Percentiles rank a stretch among this genome's conserved stretches.
phyloP scores from a whole-genome alignment of 805 yeast genomes.

The Suhomyces tanzawaensis region DNA sequence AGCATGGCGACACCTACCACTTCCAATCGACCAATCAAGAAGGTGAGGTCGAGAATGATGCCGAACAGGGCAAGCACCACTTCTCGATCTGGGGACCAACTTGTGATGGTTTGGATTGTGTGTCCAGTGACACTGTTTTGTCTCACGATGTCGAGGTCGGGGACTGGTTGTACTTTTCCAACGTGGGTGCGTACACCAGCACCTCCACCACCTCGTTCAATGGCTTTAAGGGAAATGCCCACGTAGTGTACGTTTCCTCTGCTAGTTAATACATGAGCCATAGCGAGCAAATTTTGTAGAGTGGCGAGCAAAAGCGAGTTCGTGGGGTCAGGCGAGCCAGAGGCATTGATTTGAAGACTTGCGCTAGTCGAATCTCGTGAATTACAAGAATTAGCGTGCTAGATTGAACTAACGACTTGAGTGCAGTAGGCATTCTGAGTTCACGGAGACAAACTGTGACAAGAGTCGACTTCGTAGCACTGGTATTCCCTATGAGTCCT shows the following conservation, averaged over 20 bases:
- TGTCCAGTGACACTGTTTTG: conserved; percentile 52
- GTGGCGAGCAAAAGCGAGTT: too few relatives aligned
- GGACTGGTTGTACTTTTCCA: conserved; percentile 86
- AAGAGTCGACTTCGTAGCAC: too few relatives aligned
- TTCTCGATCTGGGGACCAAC: conserved; percentile 97
- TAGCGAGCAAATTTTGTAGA: too few relatives aligned
- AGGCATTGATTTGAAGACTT: too few relatives aligned
- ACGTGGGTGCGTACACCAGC: conserved; percentile 87
- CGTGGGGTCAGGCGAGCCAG: too few relatives aligned
- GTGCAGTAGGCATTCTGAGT: too few relatives aligned
- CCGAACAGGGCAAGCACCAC: conserved; percentile 26
- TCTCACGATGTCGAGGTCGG: conserved; percentile 69
- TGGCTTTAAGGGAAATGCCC: conserved; percentile 69
- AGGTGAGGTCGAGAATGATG: conserved; percentile 8
- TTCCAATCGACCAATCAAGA: conserved; percentile 21
- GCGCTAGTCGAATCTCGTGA: too few relatives aligned
- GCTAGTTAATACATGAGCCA: too few relatives aligned
- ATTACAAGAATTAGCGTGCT: too few relatives aligned
- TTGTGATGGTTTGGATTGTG: conserved; percentile 93
- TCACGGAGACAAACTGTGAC: too few relatives aligned
- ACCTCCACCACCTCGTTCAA: conserved; percentile 92
- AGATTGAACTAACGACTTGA: too few relatives aligned
- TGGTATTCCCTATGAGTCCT: too few relatives aligned
- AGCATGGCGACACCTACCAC: conserved; percentile 48
- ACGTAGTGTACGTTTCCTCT: conserved; percentile 55